Percentiles rank a stretch among this genome's conserved stretches.
Conservation (phyloP, 805 yeast genomes). For the Komagataella mondaviorum region DNA sequence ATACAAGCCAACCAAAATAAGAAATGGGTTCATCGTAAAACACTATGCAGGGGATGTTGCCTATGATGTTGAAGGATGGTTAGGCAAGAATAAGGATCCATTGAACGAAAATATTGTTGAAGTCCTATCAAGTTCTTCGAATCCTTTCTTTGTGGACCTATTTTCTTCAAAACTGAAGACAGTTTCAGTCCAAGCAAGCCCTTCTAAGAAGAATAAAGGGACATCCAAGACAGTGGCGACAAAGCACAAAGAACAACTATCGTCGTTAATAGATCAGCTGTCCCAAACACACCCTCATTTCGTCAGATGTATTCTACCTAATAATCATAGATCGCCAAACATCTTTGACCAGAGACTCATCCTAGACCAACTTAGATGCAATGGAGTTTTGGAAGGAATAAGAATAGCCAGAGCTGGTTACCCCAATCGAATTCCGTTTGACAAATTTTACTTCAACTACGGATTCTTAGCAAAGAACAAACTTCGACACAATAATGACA, state of each 20-base stretch:
- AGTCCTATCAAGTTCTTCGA: slow-evolving; percentile 37
- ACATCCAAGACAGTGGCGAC: slow-evolving; percentile 72
- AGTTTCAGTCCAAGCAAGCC: slow-evolving; percentile 1
- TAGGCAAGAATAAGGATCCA: slow-evolving; percentile 91
- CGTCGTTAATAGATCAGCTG: slow-evolving; percentile 56
- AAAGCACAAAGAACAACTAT: slow-evolving; percentile 78
- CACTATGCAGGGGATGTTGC: slow-evolving; percentile 98
- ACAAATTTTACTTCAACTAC: slow-evolving; percentile 68
- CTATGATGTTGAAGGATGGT: slow-evolving; percentile 84
- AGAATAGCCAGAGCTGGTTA: slow-evolving; percentile 95
- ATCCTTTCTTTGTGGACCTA: slow-evolving; percentile 39
- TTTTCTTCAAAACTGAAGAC: slow-evolving; percentile 22
- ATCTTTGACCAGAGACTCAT: slow-evolving; percentile 66
- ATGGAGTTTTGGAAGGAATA: slow-evolving; percentile 97
- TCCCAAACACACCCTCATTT: slow-evolving; percentile 86
- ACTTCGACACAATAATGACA: slow-evolving; percentile 11
- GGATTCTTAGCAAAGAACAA: slow-evolving; percentile 45
- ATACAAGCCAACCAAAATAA: slow-evolving; percentile 60
- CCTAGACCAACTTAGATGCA: slow-evolving; percentile 82
- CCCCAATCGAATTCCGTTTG: slow-evolving; percentile 82
- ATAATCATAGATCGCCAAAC: slow-evolving; percentile 56
- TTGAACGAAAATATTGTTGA: slow-evolving; percentile 61
- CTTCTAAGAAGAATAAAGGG: slow-evolving; percentile 11
- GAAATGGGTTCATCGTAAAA: slow-evolving; percentile 67
- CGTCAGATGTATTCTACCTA: slow-evolving; percentile 92